These are phyloP conservation scores for Selaginella moellendorffii DNA, from an alignment of 75 land plant species.

Conservation along the genomic window DNA sequence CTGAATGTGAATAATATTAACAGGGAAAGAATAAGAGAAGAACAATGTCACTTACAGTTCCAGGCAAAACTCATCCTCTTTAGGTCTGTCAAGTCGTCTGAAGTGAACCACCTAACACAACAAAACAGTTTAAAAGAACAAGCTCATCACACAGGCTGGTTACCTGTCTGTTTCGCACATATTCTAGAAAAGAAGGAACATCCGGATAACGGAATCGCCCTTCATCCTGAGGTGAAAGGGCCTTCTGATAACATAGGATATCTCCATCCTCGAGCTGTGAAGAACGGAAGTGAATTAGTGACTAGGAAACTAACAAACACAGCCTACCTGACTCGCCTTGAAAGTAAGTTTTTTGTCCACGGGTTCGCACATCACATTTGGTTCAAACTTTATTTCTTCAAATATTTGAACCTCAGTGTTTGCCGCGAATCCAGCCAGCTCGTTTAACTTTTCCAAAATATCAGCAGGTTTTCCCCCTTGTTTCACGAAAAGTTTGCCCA, in stretches of 20 bases:
- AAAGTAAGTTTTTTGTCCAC: not conserved
- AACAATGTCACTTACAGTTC: conserved; percentile 97
- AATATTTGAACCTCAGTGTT: conserved; percentile 16
- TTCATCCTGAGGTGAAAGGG: conserved; percentile 33
- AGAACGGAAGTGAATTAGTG: too few relatives aligned
- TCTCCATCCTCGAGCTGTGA: conserved; percentile 99
- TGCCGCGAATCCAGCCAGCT: conserved; percentile 13
- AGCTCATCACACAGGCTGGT: not conserved
- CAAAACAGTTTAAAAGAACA: not conserved
- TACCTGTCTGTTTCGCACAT: conserved; percentile 95
- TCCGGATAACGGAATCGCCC: conserved; percentile 61
- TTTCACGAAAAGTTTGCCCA: conserved; percentile 14
- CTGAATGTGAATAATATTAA: conserved; percentile 26
- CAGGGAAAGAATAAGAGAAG: too few relatives aligned
- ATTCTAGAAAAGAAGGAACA: conserved; percentile 89
- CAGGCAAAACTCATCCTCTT: conserved; percentile 89
- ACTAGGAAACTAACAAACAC: too few relatives aligned
- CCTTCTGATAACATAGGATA: conserved; percentile 80
- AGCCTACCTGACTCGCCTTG: conserved; percentile 3
- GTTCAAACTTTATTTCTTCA: conserved; percentile 13
- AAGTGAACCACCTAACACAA: conserved; percentile 68
- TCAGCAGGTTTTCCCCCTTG: conserved; percentile 11
- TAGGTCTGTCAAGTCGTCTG: conserved; percentile 77
- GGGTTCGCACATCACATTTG: conserved; percentile 9
- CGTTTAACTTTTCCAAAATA: conserved; percentile 12